Percentiles rank a stretch among this genome's conserved stretches.
Evolutionary conservation across 169 alveolate species (phyloP).

Genomic region (Cryptosporidium meleagridis): DNA sequence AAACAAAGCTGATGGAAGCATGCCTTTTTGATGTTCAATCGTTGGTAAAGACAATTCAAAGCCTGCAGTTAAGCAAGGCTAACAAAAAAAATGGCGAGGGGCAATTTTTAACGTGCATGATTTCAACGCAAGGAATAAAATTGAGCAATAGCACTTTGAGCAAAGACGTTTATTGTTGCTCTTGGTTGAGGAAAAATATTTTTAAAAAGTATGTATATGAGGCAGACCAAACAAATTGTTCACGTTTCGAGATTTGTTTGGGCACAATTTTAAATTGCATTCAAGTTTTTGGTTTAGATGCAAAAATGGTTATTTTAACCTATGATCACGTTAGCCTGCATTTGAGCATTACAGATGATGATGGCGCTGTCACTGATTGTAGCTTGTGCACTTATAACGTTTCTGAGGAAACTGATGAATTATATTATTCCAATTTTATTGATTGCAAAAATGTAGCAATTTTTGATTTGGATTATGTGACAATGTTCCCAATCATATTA

Average conservation of each 20-base stretch:
- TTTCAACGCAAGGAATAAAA: constrained; percentile 49
- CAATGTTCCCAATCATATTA: constrained; percentile 43
- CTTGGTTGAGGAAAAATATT: constrained; percentile 34
- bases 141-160: constrained; percentile 53
- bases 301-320: constrained; percentile 37
- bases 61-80: constrained; percentile 52
- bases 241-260: constrained; percentile 11
- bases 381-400: constrained; percentile 41
- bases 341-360: constrained; percentile 61
- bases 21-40: constrained; percentile 35
- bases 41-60: constrained; percentile 55
- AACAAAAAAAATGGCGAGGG: constrained; percentile 46
- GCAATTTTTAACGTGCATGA: constrained; percentile 48
- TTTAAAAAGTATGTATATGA: constrained; percentile 24
- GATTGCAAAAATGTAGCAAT: not conserved
- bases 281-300: constrained; percentile 69
- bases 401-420: constrained; percentile 16
- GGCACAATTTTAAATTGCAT: constrained; percentile 40
- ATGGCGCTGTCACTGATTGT: constrained; percentile 69
- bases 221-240: not conserved
- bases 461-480: constrained; percentile 21
- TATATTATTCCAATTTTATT: not conserved
- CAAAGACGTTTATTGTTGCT: constrained; percentile 64
- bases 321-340: constrained; percentile 62
- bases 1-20: constrained; percentile 43